Conservation (phyloP, 2,329 filamentous ascomycete species). For the Lasiodiplodia sp. region DNA sequence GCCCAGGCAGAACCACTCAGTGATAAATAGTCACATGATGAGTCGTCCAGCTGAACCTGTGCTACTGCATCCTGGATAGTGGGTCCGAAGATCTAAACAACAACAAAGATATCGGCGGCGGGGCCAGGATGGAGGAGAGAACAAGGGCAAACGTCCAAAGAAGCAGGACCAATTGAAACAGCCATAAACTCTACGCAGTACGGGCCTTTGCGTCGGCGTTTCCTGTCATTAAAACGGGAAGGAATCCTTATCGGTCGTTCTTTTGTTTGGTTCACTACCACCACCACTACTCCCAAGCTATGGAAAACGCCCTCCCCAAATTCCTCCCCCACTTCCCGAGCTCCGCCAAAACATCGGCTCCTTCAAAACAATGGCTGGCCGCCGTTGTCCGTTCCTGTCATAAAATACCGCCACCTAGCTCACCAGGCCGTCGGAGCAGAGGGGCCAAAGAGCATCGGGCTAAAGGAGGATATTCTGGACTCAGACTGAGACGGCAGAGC, state of each 20-base stretch:
- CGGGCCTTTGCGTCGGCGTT: neutral
- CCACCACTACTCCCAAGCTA: neutral
- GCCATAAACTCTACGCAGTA: neutral
- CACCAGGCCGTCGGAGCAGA: neutral
- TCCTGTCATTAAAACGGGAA: conserved; percentile 1
- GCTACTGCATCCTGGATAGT: neutral
- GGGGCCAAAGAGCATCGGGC: neutral
- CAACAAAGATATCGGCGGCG: neutral
- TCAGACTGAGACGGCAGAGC: neutral
- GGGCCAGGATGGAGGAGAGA: neutral
- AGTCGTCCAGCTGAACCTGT: neutral
- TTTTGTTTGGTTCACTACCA: neutral
- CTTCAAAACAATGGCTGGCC: neutral
- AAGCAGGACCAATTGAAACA: neutral
- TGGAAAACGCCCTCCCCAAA: neutral
- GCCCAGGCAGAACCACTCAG: neutral
- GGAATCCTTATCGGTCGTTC: neutral
- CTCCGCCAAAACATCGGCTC: neutral
- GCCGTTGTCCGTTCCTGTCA: neutral
- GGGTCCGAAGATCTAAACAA: neutral
- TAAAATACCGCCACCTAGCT: neutral
- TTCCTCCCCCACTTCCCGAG: neutral
- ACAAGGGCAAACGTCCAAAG: neutral
- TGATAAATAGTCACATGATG: neutral
- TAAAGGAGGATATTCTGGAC: neutral